Conservation (phyloP, 2,329 filamentous ascomycete genomes). For the Pezicula rhizophila region DNA sequence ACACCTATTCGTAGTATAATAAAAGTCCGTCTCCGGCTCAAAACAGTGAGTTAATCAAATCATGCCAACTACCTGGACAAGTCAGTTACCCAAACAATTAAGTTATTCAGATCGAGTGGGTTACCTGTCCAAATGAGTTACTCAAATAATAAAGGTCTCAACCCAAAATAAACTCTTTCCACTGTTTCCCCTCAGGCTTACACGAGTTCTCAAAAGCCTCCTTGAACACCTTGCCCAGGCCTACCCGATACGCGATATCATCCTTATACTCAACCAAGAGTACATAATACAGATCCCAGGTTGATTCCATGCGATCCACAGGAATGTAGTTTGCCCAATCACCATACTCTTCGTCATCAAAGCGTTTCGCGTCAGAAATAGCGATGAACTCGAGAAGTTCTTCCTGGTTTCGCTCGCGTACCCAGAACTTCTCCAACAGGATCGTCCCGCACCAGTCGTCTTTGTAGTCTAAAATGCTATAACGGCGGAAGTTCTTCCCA, state of each 20-base stretch:
- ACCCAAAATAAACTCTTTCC: constrained; percentile 19
- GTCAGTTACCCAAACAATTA: too few relatives aligned
- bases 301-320: constrained; percentile 23
- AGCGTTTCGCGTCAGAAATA: constrained; percentile 27
- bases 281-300: constrained; percentile 29
- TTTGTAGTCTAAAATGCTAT: constrained; percentile 21
- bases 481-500: constrained; percentile 9
- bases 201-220: constrained; percentile 16
- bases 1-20: too few relatives aligned
- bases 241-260: constrained; percentile 21
- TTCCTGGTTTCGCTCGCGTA: neutral
- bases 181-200: constrained; percentile 7
- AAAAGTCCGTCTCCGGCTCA: too few relatives aligned
- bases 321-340: constrained; percentile 30
- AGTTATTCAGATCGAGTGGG: too few relatives aligned
- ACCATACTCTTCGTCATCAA: constrained; percentile 24
- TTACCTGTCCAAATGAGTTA: too few relatives aligned
- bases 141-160: neutral
- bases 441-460: constrained; percentile 28
- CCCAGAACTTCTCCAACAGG: constrained; percentile 9
- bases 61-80: too few relatives aligned
- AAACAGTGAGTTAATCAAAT: too few relatives aligned
- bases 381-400: constrained; percentile 23
- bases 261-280: constrained; percentile 22
- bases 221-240: constrained; percentile 28